Conservation (phyloP, 139 green algal species). For the Volvox africanus region DNA sequence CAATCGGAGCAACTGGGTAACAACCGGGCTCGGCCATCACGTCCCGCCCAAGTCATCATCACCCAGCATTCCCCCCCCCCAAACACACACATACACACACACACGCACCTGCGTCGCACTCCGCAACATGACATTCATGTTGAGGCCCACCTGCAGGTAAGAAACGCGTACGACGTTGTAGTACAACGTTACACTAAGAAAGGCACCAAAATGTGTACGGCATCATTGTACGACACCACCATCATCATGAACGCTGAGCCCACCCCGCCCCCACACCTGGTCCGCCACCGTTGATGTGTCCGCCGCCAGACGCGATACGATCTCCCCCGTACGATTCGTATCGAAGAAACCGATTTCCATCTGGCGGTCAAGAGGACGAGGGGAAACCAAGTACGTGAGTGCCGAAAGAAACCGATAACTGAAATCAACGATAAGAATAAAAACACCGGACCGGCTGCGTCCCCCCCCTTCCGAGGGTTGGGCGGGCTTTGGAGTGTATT, state of each 20-base stretch:
- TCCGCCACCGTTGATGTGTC: conserved; percentile 87
- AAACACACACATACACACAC: too few species aligned
- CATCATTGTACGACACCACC: too few species aligned
- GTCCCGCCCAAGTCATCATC: too few species aligned
- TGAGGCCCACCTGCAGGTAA: conserved; percentile 70
- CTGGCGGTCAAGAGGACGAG: conserved; percentile 41
- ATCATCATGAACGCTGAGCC: not conserved
- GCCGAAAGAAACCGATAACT: too few species aligned
- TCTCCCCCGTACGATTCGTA: conserved; percentile 75
- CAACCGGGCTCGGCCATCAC: too few species aligned
- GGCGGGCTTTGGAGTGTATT: too few species aligned
- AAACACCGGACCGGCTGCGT: too few species aligned
- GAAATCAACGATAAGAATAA: too few species aligned
- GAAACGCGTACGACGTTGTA: not conserved
- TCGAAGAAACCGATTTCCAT: conserved; percentile 88
- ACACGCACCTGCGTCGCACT: conserved; percentile 27
- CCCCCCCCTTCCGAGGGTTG: not conserved
- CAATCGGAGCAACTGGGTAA: too few species aligned
- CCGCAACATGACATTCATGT: conserved; percentile 87
- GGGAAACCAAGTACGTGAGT: not conserved
- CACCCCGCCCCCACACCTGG: conserved; percentile 53
- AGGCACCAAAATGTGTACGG: too few species aligned
- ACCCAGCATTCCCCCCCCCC: too few species aligned
- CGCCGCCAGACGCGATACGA: conserved; percentile 74
- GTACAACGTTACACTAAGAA: too few species aligned